These are phyloP conservation scores for Fusarium caatingaense DNA, from an alignment of 2,329 filamentous ascomycete species.

Conservation along the genomic window DNA sequence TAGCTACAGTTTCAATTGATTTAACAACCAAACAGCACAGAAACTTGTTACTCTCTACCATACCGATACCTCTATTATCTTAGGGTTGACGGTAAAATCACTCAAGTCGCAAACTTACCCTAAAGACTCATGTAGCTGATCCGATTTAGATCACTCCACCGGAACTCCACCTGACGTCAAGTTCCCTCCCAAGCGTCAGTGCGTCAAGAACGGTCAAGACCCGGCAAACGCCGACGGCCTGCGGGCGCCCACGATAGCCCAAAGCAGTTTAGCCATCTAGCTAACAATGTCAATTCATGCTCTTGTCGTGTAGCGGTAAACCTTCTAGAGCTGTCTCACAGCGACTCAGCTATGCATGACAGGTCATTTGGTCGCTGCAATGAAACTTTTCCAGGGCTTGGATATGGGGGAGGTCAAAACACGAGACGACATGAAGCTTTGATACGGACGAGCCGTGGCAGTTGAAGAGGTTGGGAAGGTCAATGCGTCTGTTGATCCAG, in stretches of 20 bases:
- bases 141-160: background rate
- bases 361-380: background rate
- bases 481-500: background rate
- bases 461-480: background rate
- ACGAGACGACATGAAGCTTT: background rate
- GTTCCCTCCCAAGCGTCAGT: background rate
- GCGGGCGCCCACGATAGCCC: background rate
- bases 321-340: background rate
- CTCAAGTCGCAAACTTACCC: background rate
- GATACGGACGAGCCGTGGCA: background rate
- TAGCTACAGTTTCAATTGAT: background rate
- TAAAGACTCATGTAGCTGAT: background rate
- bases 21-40: background rate
- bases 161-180: conserved; percentile 3
- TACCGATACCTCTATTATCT: too few relatives aligned
- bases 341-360: background rate
- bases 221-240: background rate
- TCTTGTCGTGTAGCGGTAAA: background rate
- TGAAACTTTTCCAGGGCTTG: background rate
- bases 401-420: background rate
- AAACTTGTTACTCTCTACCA: background rate
- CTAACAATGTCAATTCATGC: background rate
- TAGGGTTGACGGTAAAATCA: background rate
- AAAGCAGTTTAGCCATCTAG: background rate
- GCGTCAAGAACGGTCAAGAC: background rate